Evolutionary conservation across 116 monocot species (phyloP).

Genomic region (Posidonia oceanica): DNA sequence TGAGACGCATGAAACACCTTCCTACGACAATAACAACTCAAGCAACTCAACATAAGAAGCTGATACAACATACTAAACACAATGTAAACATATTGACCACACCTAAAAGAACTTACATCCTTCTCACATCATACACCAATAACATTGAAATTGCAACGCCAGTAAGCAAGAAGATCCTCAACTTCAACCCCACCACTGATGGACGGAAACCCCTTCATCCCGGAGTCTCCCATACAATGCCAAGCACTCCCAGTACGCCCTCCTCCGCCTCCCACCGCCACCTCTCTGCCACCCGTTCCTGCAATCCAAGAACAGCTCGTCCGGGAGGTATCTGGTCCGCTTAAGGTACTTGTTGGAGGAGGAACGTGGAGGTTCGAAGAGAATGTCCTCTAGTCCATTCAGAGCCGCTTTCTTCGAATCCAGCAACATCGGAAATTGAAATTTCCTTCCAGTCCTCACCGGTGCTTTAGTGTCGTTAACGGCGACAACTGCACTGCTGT

Average conservation of each 20-base stretch:
- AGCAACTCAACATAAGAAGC: too few relatives aligned
- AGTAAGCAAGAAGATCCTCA: neutral
- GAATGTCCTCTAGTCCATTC: conserved; percentile 33
- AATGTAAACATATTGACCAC: too few relatives aligned
- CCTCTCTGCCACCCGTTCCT: conserved; percentile 19
- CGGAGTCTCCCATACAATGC: conserved; percentile 54
- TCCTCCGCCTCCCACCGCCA: conserved; percentile 6
- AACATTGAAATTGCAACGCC: too few relatives aligned
- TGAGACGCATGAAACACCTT: too few relatives aligned
- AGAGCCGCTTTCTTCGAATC: conserved; percentile 32
- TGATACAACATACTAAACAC: too few relatives aligned
- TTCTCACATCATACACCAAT: too few relatives aligned
- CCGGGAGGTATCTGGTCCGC: conserved; percentile 24
- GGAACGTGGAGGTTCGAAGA: conserved; percentile 28
- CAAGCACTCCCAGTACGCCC: conserved; percentile 72
- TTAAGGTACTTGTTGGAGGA: conserved; percentile 5
- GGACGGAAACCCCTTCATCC: conserved; percentile 61
- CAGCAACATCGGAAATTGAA: conserved; percentile 27
- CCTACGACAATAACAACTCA: too few relatives aligned
- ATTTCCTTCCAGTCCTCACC: conserved; percentile 16
- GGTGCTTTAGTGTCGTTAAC: neutral
- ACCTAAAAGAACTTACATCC: too few relatives aligned
- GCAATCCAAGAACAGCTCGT: conserved; percentile 65
- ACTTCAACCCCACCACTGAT: conserved; percentile 66
- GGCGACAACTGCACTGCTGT: neutral